Conservation (phyloP, 2,329 filamentous ascomycete species). For the Pseudogymnoascus sp. region DNA sequence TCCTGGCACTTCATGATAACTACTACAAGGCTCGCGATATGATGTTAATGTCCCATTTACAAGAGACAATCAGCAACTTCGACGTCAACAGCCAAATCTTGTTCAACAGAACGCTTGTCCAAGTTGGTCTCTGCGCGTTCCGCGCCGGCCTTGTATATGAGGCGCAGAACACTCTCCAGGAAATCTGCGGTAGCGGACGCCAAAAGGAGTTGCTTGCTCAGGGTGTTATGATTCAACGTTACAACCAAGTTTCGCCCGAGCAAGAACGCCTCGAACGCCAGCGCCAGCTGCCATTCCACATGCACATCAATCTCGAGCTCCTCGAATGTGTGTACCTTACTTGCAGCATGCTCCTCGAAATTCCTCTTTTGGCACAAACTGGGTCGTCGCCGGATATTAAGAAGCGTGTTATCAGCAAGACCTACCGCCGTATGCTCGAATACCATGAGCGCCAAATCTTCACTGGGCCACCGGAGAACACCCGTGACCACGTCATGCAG, state of each 20-base stretch:
- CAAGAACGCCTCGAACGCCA: slow-evolving; percentile 96
- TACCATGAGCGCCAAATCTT: slow-evolving; percentile 99
- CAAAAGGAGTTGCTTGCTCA: slow-evolving; percentile 98
- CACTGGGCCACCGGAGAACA: slow-evolving; percentile 96
- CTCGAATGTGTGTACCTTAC: slow-evolving; percentile 98
- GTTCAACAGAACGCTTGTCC: slow-evolving; percentile 95
- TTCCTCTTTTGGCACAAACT: slow-evolving; percentile 91
- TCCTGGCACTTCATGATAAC: slow-evolving; percentile 91
- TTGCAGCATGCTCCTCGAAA: slow-evolving; percentile 98
- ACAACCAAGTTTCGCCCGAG: slow-evolving; percentile 91
- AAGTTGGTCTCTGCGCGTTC: slow-evolving; percentile 97
- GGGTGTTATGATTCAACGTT: slow-evolving; percentile 96
- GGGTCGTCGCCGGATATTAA: slow-evolving; percentile 94
- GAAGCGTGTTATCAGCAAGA: slow-evolving; percentile 98
- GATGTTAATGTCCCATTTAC: slow-evolving; percentile 99
- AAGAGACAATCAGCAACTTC: slow-evolving; percentile 94
- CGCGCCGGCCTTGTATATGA: slow-evolving; percentile 94
- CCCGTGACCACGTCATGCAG: slow-evolving; percentile 98
- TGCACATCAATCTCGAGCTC: slow-evolving; percentile 99
- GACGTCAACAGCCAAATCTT: slow-evolving; percentile 96
- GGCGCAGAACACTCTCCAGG: slow-evolving; percentile 92
- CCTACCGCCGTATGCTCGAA: slow-evolving; percentile 96
- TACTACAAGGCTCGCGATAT: slow-evolving; percentile 98
- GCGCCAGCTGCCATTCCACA: slow-evolving; percentile 97
- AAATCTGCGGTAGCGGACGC: slow-evolving; percentile 93